Conservation (phyloP, 2,329 filamentous ascomycete species). For the Zymoseptoria tritici region DNA sequence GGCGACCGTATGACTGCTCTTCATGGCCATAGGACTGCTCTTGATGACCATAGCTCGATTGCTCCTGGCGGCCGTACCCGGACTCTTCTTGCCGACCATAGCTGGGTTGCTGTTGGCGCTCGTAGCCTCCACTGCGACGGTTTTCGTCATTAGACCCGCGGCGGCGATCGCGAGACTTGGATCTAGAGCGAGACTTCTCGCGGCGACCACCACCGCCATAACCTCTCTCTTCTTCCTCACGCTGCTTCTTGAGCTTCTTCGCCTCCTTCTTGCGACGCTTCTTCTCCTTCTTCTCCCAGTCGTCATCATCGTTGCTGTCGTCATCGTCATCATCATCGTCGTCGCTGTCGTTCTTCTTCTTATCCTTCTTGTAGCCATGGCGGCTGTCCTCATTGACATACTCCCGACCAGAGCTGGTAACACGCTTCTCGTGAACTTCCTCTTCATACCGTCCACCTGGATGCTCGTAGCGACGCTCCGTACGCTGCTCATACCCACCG, state of each 20-base stretch:
- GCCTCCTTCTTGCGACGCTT: conserved; percentile 35
- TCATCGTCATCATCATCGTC: conserved; percentile 26
- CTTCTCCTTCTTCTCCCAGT: conserved; percentile 36
- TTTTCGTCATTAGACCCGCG: conserved; percentile 10
- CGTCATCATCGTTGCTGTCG: conserved; percentile 26
- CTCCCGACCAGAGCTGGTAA: conserved; percentile 20
- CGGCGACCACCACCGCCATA: conserved; percentile 8
- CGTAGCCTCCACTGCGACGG: conserved; percentile 4
- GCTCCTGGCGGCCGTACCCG: conserved; percentile 2
- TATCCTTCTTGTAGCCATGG: conserved; percentile 24
- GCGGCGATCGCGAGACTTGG: conserved; percentile 10
- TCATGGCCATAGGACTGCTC: conserved; percentile 14
- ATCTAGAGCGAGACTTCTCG: neutral
- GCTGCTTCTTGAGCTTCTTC: conserved; percentile 23
- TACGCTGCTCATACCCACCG: conserved; percentile 53
- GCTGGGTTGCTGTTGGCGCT: conserved; percentile 12
- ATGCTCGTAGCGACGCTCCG: conserved; percentile 46
- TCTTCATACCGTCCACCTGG: conserved; percentile 36
- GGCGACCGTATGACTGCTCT: conserved; percentile 8
- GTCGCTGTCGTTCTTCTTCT: conserved; percentile 28
- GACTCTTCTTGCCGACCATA: conserved; percentile 20
- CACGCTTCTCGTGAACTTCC: conserved; percentile 30
- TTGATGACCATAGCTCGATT: conserved; percentile 4
- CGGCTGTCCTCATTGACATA: conserved; percentile 21
- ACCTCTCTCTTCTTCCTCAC: conserved; percentile 17